Conservation (phyloP, 2,329 filamentous ascomycete species). For the Diplocarpon mali region DNA sequence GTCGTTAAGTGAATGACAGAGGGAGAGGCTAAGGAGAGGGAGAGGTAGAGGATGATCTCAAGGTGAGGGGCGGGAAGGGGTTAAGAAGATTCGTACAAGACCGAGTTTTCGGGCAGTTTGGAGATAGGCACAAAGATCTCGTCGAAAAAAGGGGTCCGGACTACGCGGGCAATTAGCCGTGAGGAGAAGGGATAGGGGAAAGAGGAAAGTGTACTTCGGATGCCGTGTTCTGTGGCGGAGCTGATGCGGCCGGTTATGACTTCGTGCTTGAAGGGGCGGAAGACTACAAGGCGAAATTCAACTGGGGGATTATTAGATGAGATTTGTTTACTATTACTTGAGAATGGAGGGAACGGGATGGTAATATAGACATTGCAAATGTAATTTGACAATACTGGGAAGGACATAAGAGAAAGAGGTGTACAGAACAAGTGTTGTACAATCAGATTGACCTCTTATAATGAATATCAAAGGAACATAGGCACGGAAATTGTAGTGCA, state of each 20-base stretch:
- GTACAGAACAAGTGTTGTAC: no score
- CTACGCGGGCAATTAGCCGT: conserved; percentile 29
- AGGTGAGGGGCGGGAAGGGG: not conserved
- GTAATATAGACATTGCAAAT: not conserved
- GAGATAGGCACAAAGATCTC: conserved; percentile 74
- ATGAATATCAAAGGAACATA: no score
- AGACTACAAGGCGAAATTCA: conserved; percentile 87
- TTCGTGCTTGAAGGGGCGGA: conserved; percentile 91
- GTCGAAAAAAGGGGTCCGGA: conserved; percentile 86
- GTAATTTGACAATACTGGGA: not conserved
- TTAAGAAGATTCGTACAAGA: conserved; percentile 48
- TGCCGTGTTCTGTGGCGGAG: conserved; percentile 58
- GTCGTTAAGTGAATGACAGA: conserved; percentile 42
- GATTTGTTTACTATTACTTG: no score
- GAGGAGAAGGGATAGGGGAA: not conserved
- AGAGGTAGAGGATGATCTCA: no score
- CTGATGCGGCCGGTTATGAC: conserved; percentile 79
- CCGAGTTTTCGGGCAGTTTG: conserved; percentile 62
- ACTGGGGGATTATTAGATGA: conserved; percentile 39
- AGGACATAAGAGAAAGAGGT: not conserved
- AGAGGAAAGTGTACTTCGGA: conserved; percentile 42
- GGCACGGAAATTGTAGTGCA: not conserved
- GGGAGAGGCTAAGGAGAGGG: not conserved
- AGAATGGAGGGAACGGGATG: no score
- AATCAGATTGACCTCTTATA: no score